Evolutionary conservation across 768 basidiomycete genomes (phyloP), one percentile per base, ranked within the genome.

Genomic region (Leccinellum albellum): DNA sequence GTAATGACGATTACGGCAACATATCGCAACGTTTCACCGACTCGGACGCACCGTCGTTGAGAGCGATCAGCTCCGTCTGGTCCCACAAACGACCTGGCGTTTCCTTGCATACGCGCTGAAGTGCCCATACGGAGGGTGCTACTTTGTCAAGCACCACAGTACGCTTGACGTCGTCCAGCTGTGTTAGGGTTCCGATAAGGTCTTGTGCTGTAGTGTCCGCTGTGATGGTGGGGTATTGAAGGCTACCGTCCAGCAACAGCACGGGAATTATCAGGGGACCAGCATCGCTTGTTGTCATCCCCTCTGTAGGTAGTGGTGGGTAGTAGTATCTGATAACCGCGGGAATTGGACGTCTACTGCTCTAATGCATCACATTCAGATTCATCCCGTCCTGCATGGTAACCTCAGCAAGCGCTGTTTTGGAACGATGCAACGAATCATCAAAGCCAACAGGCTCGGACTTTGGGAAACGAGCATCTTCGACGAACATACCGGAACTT

Each of bases 61-160:
- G 77, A 32, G 73, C 73, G 56, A 82, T 79, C 4, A 93, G 77
- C 60, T 89, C 89, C 3, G 80, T 77, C 61, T 90, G 86, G 61
- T 86, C 85, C 89, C 91, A 90, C 54, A 75, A 68, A 23, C 84
- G 76, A 50, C 88, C 89, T 48, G 70, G 72, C 21, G 72, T 76
- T 66, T 91, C 84, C 40, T 69, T 75, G 48, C 86, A 78, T 46
- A 89, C 78, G 53, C 69, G 75, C 69, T 89, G 89, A 57, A 93
- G 69, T 21, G 82, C 86, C 89, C 90, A 93, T 5, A 80, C 82
- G 53, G 69, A 71, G 29, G 84, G 79, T 44, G 80, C 73, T 15
- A 46, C 45, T 21, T 86, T 72, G 62, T 82, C 84, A 3, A 88
- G 75, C 15, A 85, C 6, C 6, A 44, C 70, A 37, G 85, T 85